These are phyloP conservation scores for Phytophthora constricta DNA, from an alignment of 352 stramenopile genomes.

Conservation along the genomic window DNA sequence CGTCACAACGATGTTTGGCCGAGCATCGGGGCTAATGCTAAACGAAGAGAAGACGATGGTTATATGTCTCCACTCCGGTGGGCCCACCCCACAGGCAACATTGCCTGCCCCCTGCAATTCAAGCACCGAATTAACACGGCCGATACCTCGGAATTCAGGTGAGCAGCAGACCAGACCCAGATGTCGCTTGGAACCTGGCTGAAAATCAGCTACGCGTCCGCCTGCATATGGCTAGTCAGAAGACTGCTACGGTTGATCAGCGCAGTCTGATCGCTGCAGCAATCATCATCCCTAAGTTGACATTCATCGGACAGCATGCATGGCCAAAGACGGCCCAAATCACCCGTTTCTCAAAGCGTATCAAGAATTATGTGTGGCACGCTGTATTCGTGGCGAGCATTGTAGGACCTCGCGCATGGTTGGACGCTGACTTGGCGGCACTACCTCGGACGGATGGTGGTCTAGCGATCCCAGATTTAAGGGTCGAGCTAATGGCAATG, in stretches of 20 bases:
- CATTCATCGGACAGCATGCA: not conserved
- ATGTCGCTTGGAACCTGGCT: not conserved
- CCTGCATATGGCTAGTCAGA: not conserved
- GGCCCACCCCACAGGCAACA: not conserved
- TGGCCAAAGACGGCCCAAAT: not conserved
- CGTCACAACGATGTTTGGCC: not conserved
- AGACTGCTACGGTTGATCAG: slow-evolving; percentile 3
- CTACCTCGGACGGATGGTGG: not conserved
- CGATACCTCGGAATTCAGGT: not conserved
- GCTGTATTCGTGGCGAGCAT: not conserved
- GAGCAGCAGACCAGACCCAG: not conserved
- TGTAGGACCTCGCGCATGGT: not conserved
- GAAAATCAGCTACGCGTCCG: not conserved
- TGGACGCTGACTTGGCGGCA: not conserved
- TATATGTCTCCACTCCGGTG: not conserved
- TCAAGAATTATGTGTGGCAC: not conserved
- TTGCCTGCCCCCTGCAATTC: not conserved
- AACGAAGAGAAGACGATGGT: not conserved
- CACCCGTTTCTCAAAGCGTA: not conserved
- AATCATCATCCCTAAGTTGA: not conserved
- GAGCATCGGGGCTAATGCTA: not conserved
- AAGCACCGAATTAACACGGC: not conserved
- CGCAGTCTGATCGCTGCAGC: not conserved
- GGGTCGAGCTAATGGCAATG: not conserved
- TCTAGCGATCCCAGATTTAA: not conserved